Evolutionary conservation across 805 yeast species (phyloP).

Genomic region (Ogataea polymorpha): DNA sequence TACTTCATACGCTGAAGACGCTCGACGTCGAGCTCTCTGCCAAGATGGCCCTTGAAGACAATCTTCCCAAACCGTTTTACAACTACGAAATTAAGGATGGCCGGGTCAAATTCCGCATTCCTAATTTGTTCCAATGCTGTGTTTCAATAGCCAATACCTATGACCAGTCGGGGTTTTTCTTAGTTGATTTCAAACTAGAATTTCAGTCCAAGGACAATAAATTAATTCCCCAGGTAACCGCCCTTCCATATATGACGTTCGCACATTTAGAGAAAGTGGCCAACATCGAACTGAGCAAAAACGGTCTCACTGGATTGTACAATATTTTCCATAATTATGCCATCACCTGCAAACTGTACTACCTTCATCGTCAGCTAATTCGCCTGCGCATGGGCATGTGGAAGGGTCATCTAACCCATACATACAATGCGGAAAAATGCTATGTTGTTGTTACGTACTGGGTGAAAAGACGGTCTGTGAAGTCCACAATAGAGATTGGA

Average conservation of each 20-base stretch:
- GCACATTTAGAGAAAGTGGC: slow-evolving; percentile 51
- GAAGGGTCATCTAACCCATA: slow-evolving; percentile 59
- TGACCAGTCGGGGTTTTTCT: slow-evolving; percentile 62
- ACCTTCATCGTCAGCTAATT: slow-evolving; percentile 55
- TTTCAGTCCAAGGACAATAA: slow-evolving; percentile 44
- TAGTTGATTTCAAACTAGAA: slow-evolving; percentile 71
- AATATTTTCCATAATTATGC: slow-evolving; percentile 57
- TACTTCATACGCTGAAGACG: slow-evolving; percentile 59
- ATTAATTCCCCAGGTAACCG: slow-evolving; percentile 26
- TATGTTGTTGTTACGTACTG: slow-evolving; percentile 62
- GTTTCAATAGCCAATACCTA: slow-evolving; percentile 67
- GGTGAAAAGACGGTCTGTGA: slow-evolving; percentile 49
- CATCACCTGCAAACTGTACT: slow-evolving; percentile 60
- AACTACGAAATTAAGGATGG: slow-evolving; percentile 73
- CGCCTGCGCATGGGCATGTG: slow-evolving; percentile 50
- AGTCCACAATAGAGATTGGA: slow-evolving; percentile 60
- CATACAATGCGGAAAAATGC: slow-evolving; percentile 52
- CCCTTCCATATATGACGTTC: slow-evolving; percentile 33
- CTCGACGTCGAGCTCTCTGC: slow-evolving; percentile 72
- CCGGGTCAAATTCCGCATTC: slow-evolving; percentile 60
- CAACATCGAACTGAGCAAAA: slow-evolving; percentile 47
- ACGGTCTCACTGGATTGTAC: slow-evolving; percentile 51
- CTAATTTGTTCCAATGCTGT: slow-evolving; percentile 68
- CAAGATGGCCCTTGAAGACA: slow-evolving; percentile 64
- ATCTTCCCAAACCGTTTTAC: slow-evolving; percentile 62